Evolutionary conservation across 768 basidiomycete species (phyloP).

Genomic region (Clitopilus hobsonii): DNA sequence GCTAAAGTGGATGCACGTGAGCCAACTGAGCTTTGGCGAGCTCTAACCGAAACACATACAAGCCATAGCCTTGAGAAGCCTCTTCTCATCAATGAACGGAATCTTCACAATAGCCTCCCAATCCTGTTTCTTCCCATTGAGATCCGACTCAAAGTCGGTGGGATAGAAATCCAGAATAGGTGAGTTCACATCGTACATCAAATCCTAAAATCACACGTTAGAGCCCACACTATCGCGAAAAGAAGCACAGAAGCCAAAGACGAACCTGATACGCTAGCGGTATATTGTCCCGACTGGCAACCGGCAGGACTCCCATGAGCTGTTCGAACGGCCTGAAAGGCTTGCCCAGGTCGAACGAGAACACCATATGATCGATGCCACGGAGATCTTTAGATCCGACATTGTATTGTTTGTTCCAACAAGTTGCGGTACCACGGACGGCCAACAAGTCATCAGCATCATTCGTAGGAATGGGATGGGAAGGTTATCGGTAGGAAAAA

Average conservation of each 20-base stretch:
- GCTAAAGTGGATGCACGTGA: constrained; percentile 33
- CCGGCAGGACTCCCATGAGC: constrained; percentile 95
- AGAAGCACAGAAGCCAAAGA: too few species aligned
- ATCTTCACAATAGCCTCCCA: constrained; percentile 99
- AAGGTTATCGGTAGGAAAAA: too few species aligned
- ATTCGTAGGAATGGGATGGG: too few species aligned
- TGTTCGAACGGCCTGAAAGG: constrained; percentile 96
- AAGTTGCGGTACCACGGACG: too few species aligned
- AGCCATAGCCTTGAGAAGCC: constrained; percentile 79
- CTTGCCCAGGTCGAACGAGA: constrained; percentile 79
- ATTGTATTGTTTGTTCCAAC: too few species aligned
- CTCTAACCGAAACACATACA: constrained; percentile 38
- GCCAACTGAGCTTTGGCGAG: background rate
- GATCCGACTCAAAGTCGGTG: constrained; percentile 81
- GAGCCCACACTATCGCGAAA: too few species aligned
- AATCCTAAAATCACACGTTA: constrained; percentile 62
- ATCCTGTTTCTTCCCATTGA: constrained; percentile 97
- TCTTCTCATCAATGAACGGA: constrained; percentile 86
- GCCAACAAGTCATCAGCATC: too few species aligned
- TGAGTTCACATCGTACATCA: constrained; percentile 83
- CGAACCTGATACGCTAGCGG: constrained; percentile 80
- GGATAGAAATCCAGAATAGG: constrained; percentile 96
- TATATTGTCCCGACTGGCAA: constrained; percentile 84
- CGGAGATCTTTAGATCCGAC: too few species aligned
- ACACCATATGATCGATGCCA: constrained; percentile 79